Evolutionary conservation across 768 basidiomycete species (phyloP).

Genomic region (Gloeophyllum trabeum): DNA sequence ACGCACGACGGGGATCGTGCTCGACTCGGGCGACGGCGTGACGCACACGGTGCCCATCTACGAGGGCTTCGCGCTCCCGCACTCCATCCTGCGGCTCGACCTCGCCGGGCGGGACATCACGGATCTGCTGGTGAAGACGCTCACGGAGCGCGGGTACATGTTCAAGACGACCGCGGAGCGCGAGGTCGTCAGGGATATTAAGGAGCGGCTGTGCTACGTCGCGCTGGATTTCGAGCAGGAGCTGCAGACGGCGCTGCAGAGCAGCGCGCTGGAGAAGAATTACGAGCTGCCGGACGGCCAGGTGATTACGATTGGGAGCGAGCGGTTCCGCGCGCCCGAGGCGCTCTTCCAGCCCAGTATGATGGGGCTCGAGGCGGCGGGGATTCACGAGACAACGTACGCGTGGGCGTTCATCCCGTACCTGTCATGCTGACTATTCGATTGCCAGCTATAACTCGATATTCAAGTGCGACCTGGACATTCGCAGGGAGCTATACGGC

Average conservation of each 20-base stretch:
- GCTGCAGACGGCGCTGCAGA: constrained; percentile 56
- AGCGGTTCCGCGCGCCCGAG: constrained; percentile 90
- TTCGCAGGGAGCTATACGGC: constrained; percentile 42
- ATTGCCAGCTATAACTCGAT: constrained; percentile 55
- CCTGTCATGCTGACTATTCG: background rate
- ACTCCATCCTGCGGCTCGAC: constrained; percentile 60
- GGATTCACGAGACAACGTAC: constrained; percentile 80
- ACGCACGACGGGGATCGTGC: constrained; percentile 63
- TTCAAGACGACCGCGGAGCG: constrained; percentile 52
- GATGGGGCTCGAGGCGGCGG: constrained; percentile 65
- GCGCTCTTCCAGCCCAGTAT: constrained; percentile 90
- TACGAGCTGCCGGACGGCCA: constrained; percentile 65
- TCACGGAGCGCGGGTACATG: constrained; percentile 50
- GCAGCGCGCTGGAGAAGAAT: constrained; percentile 56
- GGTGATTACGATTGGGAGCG: constrained; percentile 74
- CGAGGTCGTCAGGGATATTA: constrained; percentile 58
- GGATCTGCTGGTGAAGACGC: constrained; percentile 40
- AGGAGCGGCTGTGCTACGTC: constrained; percentile 78
- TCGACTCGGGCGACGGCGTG: constrained; percentile 69
- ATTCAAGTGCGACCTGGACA: constrained; percentile 58
- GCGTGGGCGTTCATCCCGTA: constrained; percentile 5
- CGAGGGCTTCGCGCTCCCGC: constrained; percentile 60
- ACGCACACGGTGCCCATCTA: constrained; percentile 66
- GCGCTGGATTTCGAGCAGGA: constrained; percentile 68
- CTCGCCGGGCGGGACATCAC: constrained; percentile 59